Percentiles rank a stretch among this genome's conserved stretches.
phyloP scores from a whole-genome alignment of 805 yeast genomes.

The Schwanniomyces sp. region DNA sequence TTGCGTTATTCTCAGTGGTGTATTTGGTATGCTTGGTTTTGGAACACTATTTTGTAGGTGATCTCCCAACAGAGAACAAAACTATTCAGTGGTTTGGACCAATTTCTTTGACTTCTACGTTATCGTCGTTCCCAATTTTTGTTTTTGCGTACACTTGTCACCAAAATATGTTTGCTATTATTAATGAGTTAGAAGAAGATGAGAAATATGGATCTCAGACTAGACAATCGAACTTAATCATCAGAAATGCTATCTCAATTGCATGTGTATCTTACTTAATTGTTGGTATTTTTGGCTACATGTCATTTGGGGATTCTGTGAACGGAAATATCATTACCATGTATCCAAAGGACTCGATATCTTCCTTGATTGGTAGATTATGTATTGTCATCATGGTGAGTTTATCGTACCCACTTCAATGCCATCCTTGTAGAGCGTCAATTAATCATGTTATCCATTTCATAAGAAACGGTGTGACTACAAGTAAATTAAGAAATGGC shows the following conservation, averaged over 20 bases:
- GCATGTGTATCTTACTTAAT: slow-evolving; percentile 59
- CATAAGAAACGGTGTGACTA: slow-evolving; percentile 31
- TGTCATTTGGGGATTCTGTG: slow-evolving; percentile 68
- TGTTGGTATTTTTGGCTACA: slow-evolving; percentile 70
- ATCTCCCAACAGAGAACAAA: slow-evolving; percentile 13
- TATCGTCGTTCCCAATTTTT: slow-evolving; percentile 70
- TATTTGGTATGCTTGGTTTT: slow-evolving; percentile 60
- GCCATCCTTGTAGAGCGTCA: slow-evolving; percentile 79
- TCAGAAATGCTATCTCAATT: slow-evolving; percentile 53
- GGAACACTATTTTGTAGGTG: slow-evolving; percentile 42
- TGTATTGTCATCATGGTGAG: slow-evolving; percentile 70
- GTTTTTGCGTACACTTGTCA: slow-evolving; percentile 83
- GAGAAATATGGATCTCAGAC: slow-evolving; percentile 39
- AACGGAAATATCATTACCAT: slow-evolving; percentile 68
- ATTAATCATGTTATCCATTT: slow-evolving; percentile 63
- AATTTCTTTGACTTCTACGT: slow-evolving; percentile 33
- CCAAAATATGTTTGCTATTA: slow-evolving; percentile 76
- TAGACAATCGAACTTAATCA: slow-evolving; percentile 48
- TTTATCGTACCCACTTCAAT: slow-evolving; percentile 75
- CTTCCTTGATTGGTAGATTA: slow-evolving; percentile 55
- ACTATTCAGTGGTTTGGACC: slow-evolving; percentile 39
- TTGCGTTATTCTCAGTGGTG: slow-evolving; percentile 65
- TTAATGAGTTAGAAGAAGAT: slow-evolving; percentile 58
- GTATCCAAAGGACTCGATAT: slow-evolving; percentile 54
- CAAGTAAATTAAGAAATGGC: slow-evolving; percentile 19